phyloP scores from a whole-genome alignment of 1,284 basidiomycete genomes.

The Trametes pubescens region DNA sequence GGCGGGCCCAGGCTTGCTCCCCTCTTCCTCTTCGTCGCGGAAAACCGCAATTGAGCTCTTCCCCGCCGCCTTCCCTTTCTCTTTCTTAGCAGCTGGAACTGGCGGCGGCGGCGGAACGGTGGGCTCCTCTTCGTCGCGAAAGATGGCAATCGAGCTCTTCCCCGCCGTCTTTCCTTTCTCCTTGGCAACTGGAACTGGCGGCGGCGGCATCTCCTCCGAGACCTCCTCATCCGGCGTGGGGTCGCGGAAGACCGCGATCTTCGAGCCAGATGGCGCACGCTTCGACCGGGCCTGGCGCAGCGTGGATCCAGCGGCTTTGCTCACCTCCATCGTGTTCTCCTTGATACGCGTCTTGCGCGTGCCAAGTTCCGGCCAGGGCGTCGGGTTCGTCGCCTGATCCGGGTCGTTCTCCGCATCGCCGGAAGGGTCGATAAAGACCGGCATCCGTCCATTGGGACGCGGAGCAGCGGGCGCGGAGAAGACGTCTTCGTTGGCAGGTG shows the following conservation, averaged over 20 bases:
- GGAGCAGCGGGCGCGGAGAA: constrained; percentile 38
- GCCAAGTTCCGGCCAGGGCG: constrained; percentile 73
- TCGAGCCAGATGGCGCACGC: constrained; percentile 55
- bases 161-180: constrained; percentile 32
- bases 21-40: constrained; percentile 40
- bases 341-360: constrained; percentile 78
- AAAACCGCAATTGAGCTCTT: constrained; percentile 37
- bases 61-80: constrained; percentile 31
- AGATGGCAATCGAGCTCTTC: constrained; percentile 35
- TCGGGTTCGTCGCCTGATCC: constrained; percentile 40
- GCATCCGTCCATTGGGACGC: constrained; percentile 65
- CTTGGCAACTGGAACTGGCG: constrained; percentile 40
- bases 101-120: constrained; percentile 44
- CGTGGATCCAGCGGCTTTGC: constrained; percentile 70
- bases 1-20: constrained; percentile 27
- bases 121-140: constrained; percentile 40
- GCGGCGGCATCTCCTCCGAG: constrained; percentile 33
- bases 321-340: constrained; percentile 74
- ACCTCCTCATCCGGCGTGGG: constrained; percentile 41
- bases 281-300: constrained; percentile 66
- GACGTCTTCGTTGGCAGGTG: constrained; percentile 33
- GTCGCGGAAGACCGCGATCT: constrained; percentile 66
- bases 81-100: constrained; percentile 36
- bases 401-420: constrained; percentile 51
- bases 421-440: constrained; percentile 74